These are phyloP conservation scores for Sugiyamaella marilandica DNA, from an alignment of 805 yeast species.

Conservation along the genomic window DNA sequence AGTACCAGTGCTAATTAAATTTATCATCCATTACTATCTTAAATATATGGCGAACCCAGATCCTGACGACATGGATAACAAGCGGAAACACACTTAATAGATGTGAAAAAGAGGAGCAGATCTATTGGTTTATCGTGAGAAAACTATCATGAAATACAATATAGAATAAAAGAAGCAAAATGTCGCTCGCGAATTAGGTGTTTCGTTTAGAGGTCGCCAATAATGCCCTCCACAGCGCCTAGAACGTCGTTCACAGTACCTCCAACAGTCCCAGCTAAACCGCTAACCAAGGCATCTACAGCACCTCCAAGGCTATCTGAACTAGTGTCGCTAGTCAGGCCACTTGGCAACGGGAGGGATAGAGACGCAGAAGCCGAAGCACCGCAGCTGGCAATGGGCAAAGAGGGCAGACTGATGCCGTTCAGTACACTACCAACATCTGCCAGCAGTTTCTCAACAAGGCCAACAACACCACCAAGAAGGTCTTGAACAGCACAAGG, in stretches of 20 bases:
- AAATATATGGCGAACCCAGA: neutral
- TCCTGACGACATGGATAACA: too few relatives aligned
- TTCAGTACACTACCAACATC: neutral
- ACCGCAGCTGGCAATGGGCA: neutral
- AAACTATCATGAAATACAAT: too few relatives aligned
- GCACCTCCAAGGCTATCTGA: neutral
- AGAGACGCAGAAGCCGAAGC: neutral
- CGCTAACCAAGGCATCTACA: neutral
- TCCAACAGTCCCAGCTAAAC: neutral
- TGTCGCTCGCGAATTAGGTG: neutral
- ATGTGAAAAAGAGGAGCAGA: too few relatives aligned
- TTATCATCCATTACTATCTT: too few relatives aligned
- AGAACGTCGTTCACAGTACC: neutral
- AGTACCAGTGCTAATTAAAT: neutral
- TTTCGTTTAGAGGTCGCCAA: neutral
- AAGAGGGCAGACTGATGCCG: neutral
- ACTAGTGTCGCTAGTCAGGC: neutral
- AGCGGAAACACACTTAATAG: too few relatives aligned
- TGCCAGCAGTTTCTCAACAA: neutral
- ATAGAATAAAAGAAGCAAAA: too few relatives aligned
- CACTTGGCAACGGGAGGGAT: neutral
- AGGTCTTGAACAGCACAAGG: conserved; percentile 3
- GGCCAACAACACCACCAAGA: neutral
- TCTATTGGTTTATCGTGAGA: neutral
- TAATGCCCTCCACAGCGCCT: neutral